Evolutionary conservation across 2,329 filamentous ascomycete genomes (phyloP).

Genomic region (Metarhizium anisopliae): DNA sequence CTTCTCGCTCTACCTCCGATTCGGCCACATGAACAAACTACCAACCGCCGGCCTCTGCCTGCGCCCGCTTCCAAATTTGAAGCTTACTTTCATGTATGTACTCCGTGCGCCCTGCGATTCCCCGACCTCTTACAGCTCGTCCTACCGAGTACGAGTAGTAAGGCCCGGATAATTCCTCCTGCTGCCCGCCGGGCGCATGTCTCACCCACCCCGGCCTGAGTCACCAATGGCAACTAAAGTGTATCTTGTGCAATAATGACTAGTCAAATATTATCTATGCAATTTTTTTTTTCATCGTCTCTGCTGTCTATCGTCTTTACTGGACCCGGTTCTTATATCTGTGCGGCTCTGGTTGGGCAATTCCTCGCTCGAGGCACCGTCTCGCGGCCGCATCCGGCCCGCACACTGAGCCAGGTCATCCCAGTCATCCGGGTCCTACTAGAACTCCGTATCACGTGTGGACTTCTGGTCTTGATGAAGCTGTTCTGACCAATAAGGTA

Average conservation of each 20-base stretch:
- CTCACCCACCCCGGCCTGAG: neutral
- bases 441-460: neutral
- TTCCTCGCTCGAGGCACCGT: neutral
- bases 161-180: no score
- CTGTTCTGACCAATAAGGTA: neutral
- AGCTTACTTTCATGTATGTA: neutral
- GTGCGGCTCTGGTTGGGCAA: neutral
- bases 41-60: neutral
- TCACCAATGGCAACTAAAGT: neutral
- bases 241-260: no score
- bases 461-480: neutral
- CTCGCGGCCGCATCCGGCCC: no score
- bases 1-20: neutral
- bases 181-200: no score
- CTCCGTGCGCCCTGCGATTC: neutral
- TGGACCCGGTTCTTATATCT: neutral
- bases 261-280: no score
- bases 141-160: no score
- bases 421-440: neutral
- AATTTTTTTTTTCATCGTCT: no score
- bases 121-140: neutral
- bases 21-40: neutral
- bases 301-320: neutral
- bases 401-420: no score
- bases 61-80: no score